Percentiles rank a stretch among this genome's conserved stretches.
Evolutionary conservation across 768 basidiomycete genomes (phyloP).

Genomic region (Termitomyces sp.): DNA sequence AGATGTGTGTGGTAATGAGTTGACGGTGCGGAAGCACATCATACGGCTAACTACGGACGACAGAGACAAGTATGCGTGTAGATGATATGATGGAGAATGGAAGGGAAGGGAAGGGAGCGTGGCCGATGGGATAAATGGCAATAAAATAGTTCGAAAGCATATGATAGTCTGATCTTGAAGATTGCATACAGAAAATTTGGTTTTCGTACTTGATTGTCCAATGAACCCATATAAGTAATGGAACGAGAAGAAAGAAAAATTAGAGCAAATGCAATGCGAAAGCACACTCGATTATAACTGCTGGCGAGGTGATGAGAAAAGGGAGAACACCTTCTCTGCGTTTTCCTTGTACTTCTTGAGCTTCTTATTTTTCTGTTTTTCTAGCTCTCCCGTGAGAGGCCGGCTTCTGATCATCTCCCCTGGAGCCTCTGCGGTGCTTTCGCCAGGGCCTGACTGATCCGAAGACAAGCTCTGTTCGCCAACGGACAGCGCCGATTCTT

Average conservation of each 20-base stretch:
- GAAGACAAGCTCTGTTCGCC: constrained; percentile 70
- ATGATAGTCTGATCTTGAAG: constrained; percentile 16
- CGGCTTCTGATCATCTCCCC: constrained; percentile 17
- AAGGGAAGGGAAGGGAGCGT: constrained; percentile 15
- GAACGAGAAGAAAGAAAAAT: constrained; percentile 8
- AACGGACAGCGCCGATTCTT: constrained; percentile 74
- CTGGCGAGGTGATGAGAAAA: constrained; percentile 74
- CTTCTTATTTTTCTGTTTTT: constrained; percentile 69
- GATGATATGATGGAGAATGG: constrained; percentile 17
- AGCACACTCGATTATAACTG: constrained; percentile 20
- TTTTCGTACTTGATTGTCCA: constrained; percentile 8
- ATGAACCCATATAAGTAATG: constrained; percentile 10
- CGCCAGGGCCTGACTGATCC: constrained; percentile 62
- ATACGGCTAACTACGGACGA: constrained; percentile 5
- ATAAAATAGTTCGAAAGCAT: constrained; percentile 28
- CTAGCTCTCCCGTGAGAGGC: constrained; percentile 40
- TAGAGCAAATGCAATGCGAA: constrained; percentile 7
- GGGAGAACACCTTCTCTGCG: constrained; percentile 80
- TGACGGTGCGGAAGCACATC: constrained; percentile 5
- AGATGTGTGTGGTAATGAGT: constrained; percentile 1
- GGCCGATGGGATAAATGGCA: constrained; percentile 23
- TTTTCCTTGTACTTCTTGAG: constrained; percentile 86
- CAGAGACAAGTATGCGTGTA: constrained; percentile 10
- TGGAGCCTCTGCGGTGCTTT: constrained; percentile 23
- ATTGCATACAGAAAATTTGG: constrained; percentile 17